phyloP scores from a whole-genome alignment of 1,284 basidiomycete genomes.

The Sanguinoderma infundibulare region DNA sequence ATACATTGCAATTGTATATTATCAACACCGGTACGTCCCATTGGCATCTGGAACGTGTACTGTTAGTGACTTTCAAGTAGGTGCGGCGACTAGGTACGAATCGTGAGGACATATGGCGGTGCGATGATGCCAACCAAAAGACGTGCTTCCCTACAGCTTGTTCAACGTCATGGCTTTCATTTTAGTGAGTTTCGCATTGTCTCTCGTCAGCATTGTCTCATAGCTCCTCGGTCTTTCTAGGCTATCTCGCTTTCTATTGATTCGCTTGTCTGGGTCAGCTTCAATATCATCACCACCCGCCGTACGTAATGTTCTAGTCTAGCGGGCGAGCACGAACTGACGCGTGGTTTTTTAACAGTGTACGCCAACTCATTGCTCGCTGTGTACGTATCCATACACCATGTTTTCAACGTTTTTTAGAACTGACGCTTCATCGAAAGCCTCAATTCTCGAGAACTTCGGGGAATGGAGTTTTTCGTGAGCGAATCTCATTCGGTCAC shows the following conservation, averaged over 20 bases:
- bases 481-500: neutral
- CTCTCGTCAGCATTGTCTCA: neutral
- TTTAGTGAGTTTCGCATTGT: neutral
- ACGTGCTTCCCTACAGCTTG: neutral
- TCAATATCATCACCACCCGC: slow-evolving; percentile 4
- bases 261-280: neutral
- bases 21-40: slow-evolving; percentile 2
- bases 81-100: neutral
- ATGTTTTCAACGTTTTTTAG: neutral
- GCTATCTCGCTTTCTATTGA: neutral
- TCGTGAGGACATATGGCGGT: neutral
- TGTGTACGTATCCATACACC: neutral
- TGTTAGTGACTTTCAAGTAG: neutral
- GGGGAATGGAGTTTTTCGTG: slow-evolving; percentile 5
- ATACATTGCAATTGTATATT: neutral
- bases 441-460: slow-evolving; percentile 1
- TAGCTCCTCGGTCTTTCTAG: neutral
- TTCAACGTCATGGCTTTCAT: slow-evolving; percentile 2
- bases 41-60: neutral
- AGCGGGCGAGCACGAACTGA: neutral
- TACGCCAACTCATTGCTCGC: slow-evolving; percentile 2
- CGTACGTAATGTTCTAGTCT: neutral
- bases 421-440: neutral
- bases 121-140: neutral
- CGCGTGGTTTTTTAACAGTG: neutral